These are phyloP conservation scores for Obelidium mucronatum DNA, from an alignment of 192 early-diverging fungal species.

Conservation along the genomic window DNA sequence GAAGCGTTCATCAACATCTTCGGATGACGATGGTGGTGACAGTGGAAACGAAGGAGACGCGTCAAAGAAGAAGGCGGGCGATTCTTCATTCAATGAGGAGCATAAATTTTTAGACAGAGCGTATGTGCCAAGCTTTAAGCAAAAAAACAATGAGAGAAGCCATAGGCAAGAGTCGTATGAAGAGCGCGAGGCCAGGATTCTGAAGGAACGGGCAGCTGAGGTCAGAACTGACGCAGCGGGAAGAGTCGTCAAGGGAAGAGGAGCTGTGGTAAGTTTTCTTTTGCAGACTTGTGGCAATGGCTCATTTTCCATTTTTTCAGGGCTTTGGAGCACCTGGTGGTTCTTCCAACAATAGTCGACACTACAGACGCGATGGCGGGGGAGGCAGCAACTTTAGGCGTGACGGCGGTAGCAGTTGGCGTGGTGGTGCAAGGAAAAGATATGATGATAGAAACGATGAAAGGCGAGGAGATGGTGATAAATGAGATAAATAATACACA, in stretches of 20 bases:
- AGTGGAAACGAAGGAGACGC: not conserved
- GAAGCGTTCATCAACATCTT: slow-evolving; percentile 30
- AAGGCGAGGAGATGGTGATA: not conserved
- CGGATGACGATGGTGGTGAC: slow-evolving; percentile 2
- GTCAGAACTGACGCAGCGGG: slow-evolving; percentile 39
- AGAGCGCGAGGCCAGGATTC: slow-evolving; percentile 2
- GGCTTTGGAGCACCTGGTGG: too few species aligned
- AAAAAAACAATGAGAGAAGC: slow-evolving; percentile 26
- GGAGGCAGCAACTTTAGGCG: too few species aligned
- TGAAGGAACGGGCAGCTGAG: not conserved
- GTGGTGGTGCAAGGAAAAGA: not conserved
- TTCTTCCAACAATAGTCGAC: too few species aligned
- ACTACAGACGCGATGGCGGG: too few species aligned
- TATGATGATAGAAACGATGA: not conserved
- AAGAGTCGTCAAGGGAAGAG: slow-evolving; percentile 47
- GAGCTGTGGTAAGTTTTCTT: slow-evolving; percentile 36
- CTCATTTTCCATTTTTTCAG: too few species aligned
- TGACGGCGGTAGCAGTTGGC: too few species aligned
- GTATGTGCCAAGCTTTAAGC: slow-evolving; percentile 8
- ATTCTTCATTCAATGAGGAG: slow-evolving; percentile 28
- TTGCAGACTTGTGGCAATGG: too few species aligned
- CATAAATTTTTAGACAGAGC: slow-evolving; percentile 36
- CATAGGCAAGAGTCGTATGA: not conserved
- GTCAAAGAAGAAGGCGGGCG: slow-evolving; percentile 6
- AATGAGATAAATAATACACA: not conserved